A percentile compares a stretch with the other conserved stretches of the same genome.
These are phyloP conservation scores for Funneliformis mosseae DNA, from an alignment of 192 early-diverging fungal species.

Conservation along the genomic window DNA sequence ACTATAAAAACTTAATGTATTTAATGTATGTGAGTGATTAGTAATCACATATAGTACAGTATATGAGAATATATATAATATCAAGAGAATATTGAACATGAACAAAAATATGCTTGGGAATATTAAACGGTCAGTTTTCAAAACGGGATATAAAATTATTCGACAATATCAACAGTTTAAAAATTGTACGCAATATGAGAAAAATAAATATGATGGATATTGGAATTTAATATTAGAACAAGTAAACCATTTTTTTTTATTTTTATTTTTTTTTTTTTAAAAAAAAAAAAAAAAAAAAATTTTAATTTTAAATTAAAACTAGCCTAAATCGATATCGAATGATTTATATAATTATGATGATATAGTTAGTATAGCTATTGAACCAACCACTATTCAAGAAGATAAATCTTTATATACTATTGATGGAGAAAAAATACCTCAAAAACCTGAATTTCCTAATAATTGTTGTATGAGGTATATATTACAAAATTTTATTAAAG, in stretches of 20 bases:
- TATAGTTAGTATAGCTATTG: not conserved
- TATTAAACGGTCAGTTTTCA: not conserved
- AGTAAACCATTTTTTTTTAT: too few relatives aligned
- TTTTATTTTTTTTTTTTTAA: too few relatives aligned
- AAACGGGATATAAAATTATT: not conserved
- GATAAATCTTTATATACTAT: not conserved
- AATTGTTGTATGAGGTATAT: constrained; percentile 29
- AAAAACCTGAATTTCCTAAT: constrained; percentile 22
- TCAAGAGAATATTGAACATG: not conserved
- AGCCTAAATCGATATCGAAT: not conserved
- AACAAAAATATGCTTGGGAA: not conserved
- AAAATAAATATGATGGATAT: constrained; percentile 11
- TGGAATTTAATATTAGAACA: constrained; percentile 17
- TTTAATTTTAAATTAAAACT: not conserved
- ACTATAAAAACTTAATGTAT: not conserved
- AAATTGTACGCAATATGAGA: not conserved
- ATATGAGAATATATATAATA: not conserved
- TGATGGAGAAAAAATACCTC: constrained; percentile 23
- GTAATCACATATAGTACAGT: not conserved
- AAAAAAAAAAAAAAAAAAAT: not conserved
- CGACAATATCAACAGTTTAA: not conserved
- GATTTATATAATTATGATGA: not conserved
- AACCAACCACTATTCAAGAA: not conserved
- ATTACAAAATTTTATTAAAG: not conserved
- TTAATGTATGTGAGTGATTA: not conserved